Conservation (phyloP, 2,329 filamentous ascomycete genomes). For the Colletotrichum tropicale region DNA sequence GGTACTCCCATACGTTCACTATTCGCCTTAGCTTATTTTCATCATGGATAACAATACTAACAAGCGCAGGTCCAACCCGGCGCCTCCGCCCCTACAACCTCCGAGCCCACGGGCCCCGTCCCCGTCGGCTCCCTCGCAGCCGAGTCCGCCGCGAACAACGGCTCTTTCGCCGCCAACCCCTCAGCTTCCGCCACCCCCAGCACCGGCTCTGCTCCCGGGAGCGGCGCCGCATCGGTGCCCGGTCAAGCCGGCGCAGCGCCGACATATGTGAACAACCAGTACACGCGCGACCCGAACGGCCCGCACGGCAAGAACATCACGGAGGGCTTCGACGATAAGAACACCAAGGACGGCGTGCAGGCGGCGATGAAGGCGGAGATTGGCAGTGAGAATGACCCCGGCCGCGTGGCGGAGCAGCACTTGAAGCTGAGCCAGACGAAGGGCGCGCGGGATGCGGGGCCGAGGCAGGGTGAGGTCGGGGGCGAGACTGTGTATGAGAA, state of each 20-base stretch:
- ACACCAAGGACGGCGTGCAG: constrained; percentile 38
- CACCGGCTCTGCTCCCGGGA: background rate
- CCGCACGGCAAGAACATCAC: constrained; percentile 49
- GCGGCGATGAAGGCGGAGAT: constrained; percentile 46
- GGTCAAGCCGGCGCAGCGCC: constrained; percentile 35
- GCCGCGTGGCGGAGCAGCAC: constrained; percentile 47
- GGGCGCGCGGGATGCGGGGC: constrained; percentile 26
- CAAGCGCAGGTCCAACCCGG: constrained; percentile 49
- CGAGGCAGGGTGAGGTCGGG: constrained; percentile 27
- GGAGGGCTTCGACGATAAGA: constrained; percentile 37
- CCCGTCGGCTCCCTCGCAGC: constrained; percentile 75
- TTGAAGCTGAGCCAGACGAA: constrained; percentile 33
- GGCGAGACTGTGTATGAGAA: constrained; percentile 34
- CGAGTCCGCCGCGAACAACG: constrained; percentile 67
- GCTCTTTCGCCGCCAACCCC: constrained; percentile 65
- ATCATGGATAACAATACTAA: constrained; percentile 4
- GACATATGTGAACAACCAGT: constrained; percentile 40
- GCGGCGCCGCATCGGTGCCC: constrained; percentile 9
- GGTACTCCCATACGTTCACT: background rate
- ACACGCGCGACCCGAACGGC: constrained; percentile 31
- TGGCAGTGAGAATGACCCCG: constrained; percentile 53
- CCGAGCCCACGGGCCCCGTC: constrained; percentile 69
- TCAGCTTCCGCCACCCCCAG: constrained; percentile 41
- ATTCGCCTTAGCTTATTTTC: no score
- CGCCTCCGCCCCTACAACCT: constrained; percentile 50